Evolutionary conservation across 2,329 filamentous ascomycete genomes (phyloP).

Genomic region (Pyricularia grisea): DNA sequence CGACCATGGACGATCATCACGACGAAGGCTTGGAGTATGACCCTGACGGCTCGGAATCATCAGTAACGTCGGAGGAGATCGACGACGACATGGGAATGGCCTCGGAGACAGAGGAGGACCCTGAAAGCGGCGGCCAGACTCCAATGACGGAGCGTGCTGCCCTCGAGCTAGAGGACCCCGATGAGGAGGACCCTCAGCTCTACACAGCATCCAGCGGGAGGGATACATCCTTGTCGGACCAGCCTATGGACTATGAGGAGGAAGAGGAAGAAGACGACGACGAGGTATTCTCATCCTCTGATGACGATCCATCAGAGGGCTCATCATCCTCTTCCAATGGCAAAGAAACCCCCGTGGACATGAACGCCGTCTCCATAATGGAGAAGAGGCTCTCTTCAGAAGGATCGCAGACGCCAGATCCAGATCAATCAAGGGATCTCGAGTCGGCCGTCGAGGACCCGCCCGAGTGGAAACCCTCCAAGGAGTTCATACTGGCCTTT

Average conservation of each 20-base stretch:
- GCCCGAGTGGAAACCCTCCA: conserved; percentile 2
- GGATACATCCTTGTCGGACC: neutral
- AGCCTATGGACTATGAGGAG: neutral
- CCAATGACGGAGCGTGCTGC: neutral
- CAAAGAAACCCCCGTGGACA: neutral
- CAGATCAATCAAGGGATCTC: neutral
- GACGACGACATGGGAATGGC: neutral
- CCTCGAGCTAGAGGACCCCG: neutral
- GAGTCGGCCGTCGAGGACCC: neutral
- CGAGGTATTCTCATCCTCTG: neutral
- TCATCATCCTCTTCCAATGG: neutral
- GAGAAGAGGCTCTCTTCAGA: neutral
- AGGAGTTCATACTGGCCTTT: conserved; percentile 37
- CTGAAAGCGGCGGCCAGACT: neutral
- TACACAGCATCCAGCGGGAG: neutral
- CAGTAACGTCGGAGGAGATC: neutral
- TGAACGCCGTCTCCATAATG: neutral
- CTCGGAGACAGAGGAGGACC: neutral
- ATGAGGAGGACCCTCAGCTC: neutral
- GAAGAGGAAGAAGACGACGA: neutral
- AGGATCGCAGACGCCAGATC: neutral
- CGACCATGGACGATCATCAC: neutral
- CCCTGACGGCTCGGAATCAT: neutral
- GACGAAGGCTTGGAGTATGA: neutral
- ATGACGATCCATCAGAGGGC: neutral